These are phyloP conservation scores for Penicillium lividum DNA, from an alignment of 495 filamentous ascomycete species.

Conservation along the genomic window DNA sequence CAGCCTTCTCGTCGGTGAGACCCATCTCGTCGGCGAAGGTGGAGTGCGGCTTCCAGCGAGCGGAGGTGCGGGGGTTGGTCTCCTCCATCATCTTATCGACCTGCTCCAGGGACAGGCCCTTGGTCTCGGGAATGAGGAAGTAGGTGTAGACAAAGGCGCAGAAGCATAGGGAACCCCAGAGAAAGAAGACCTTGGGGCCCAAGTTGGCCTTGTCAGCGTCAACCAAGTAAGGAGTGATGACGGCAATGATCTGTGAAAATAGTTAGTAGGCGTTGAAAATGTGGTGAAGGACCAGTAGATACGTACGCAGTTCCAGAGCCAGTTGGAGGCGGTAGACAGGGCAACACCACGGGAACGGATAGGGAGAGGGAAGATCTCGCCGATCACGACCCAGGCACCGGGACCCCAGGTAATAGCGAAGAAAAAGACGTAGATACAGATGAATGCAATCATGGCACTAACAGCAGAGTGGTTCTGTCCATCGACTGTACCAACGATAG, in stretches of 20 bases:
- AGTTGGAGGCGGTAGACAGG: constrained; percentile 77
- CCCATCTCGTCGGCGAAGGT: constrained; percentile 72
- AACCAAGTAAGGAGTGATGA: constrained; percentile 75
- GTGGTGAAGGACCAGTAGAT: neutral
- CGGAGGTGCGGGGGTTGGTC: constrained; percentile 72
- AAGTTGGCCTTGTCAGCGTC: constrained; percentile 63
- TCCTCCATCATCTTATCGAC: constrained; percentile 91
- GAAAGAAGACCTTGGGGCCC: constrained; percentile 77
- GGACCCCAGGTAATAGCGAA: constrained; percentile 83
- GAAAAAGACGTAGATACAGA: constrained; percentile 83
- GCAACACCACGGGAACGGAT: constrained; percentile 75
- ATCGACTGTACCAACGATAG: constrained; percentile 53
- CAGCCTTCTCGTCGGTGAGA: constrained; percentile 47
- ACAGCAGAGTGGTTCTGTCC: constrained; percentile 28
- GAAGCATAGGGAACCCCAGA: constrained; percentile 74
- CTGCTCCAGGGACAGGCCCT: constrained; percentile 84
- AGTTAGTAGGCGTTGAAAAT: neutral
- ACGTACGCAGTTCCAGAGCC: constrained; percentile 67
- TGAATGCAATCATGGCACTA: constrained; percentile 61
- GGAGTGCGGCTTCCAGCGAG: constrained; percentile 69
- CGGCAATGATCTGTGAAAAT: constrained; percentile 47
- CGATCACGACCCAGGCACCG: constrained; percentile 73
- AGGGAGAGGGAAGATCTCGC: constrained; percentile 77
- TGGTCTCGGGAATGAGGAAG: constrained; percentile 83
- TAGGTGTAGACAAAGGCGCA: constrained; percentile 70